Evolutionary conservation across 345 rosid species (phyloP), one percentile per base, ranked within the genome.

Genomic region (Dipteronia dyeriana): DNA sequence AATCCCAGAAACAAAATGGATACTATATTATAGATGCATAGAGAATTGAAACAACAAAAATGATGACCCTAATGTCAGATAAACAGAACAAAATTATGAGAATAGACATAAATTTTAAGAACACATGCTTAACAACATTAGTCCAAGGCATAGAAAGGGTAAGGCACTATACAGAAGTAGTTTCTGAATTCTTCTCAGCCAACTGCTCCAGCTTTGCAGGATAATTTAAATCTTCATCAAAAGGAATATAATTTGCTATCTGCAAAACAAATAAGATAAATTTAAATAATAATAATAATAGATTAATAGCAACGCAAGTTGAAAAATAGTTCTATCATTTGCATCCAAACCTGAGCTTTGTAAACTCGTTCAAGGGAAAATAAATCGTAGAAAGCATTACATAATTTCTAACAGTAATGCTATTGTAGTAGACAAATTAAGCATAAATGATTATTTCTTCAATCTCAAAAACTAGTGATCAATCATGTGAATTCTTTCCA

Each of bases 201-300:
- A 88, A 84, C 71, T 66, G 84, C 89, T 88, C 94, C 87, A 96
- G 89, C 90, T 94, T 96, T 76, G 91, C 89, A 81, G 94, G 98
- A 85, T 93, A 96, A 87, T 92, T 88, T 84, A 94, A 75, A 86
- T 94, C 97, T 85, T 94, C 95, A 41, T 90, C 86, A 25, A 84
- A 86, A 39, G 97, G 95, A 73, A 87, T 75, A 80, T 83, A 96
- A 80, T 91, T 96, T 82, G 99, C 97, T 85, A 96, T 91, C 99
- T 96, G 87, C 81, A 79, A 67, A 72, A 78, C 41, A 81, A 85
- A 84, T 54, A 45, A 67, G 39, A 73, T 59, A 59, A 47, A 26
- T 47, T 43, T 68, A 8, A 72, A 76, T 59, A 57, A 57, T 57
- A 13, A 57, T n/a, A 57, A 19, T 17, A 53, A 4, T 31, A 64